Percentiles rank a stretch among this genome's conserved stretches.
phyloP scores from a whole-genome alignment of 768 basidiomycete genomes.

The Russula griseocarnosa region DNA sequence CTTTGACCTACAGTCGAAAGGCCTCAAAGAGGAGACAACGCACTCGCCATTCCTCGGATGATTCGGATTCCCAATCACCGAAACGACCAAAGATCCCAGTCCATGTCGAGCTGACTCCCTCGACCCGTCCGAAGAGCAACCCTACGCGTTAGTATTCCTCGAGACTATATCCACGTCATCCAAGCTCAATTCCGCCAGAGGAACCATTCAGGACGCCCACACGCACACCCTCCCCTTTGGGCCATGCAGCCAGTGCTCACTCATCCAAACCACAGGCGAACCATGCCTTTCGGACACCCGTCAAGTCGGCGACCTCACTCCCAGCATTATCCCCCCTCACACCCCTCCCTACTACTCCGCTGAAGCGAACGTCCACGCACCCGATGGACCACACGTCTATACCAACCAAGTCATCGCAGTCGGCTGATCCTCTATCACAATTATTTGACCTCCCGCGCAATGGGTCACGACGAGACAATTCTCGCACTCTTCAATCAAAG shows the following conservation, averaged over 20 bases:
- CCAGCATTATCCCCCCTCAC: constrained; percentile 25
- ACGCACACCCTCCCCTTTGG: background rate
- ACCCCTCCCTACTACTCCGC: constrained; percentile 12
- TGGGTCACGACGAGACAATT: constrained; percentile 1
- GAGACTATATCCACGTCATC: background rate
- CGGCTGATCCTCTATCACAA: constrained; percentile 44
- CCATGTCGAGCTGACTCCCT: background rate
- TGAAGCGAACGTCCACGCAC: constrained; percentile 11
- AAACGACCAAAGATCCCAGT: constrained; percentile 34
- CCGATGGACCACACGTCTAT: constrained; percentile 19
- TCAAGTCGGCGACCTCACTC: constrained; percentile 16
- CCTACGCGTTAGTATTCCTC: constrained; percentile 14
- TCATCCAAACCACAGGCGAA: constrained; percentile 18
- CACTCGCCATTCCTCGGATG: background rate
- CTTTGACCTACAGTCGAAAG: constrained; percentile 16
- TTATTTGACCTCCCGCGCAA: constrained; percentile 43
- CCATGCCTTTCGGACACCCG: constrained; percentile 25
- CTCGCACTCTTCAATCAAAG: constrained; percentile 18
- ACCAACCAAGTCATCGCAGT: constrained; percentile 11
- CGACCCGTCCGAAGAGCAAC: background rate
- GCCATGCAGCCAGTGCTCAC: background rate
- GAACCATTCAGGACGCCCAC: background rate
- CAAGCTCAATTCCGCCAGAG: constrained; percentile 5
- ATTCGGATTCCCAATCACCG: constrained; percentile 26
- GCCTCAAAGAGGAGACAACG: constrained; percentile 9